Evolutionary conservation across 805 yeast genomes (phyloP).

Genomic region (Debaryomyces prosopidis): DNA sequence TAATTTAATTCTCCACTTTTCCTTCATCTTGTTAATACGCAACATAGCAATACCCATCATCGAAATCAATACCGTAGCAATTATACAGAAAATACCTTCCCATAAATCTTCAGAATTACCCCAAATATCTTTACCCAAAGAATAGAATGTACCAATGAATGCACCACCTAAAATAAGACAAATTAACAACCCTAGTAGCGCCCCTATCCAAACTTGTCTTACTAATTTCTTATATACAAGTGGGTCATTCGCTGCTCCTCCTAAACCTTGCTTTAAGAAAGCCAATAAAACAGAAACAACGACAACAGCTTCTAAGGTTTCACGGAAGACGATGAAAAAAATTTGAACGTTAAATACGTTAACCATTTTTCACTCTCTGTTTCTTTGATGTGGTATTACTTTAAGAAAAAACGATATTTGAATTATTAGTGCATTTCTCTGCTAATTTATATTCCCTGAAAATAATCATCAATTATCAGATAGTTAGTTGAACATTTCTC

Average conservation of each 20-base stretch:
- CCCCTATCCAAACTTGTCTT: conserved; percentile 89
- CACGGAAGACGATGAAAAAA: conserved; percentile 91
- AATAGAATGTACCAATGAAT: conserved; percentile 90
- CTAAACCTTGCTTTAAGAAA: conserved; percentile 87
- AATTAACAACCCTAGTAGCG: conserved; percentile 66
- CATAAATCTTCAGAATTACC: conserved; percentile 85
- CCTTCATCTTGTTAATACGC: conserved; percentile 93
- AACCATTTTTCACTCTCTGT: conserved; percentile 5
- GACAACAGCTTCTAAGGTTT: conserved; percentile 87
- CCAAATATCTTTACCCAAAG: conserved; percentile 81
- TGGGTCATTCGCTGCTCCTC: conserved; percentile 48
- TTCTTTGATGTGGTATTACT: background rate
- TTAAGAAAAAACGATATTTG: too few species aligned
- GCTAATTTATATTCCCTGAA: too few species aligned
- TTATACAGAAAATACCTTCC: conserved; percentile 94
- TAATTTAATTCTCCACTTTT: conserved; percentile 94
- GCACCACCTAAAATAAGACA: conserved; percentile 89
- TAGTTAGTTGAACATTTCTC: too few species aligned
- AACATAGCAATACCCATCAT: conserved; percentile 96
- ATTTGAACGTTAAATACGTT: conserved; percentile 70
- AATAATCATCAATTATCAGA: too few species aligned
- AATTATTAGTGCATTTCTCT: too few species aligned
- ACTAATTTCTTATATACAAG: conserved; percentile 58
- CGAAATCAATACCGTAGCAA: conserved; percentile 87
- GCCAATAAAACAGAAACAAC: conserved; percentile 90